These are phyloP conservation scores for Rubus parviflorus DNA, from an alignment of 306 rosid genomes.

Conservation along the genomic window DNA sequence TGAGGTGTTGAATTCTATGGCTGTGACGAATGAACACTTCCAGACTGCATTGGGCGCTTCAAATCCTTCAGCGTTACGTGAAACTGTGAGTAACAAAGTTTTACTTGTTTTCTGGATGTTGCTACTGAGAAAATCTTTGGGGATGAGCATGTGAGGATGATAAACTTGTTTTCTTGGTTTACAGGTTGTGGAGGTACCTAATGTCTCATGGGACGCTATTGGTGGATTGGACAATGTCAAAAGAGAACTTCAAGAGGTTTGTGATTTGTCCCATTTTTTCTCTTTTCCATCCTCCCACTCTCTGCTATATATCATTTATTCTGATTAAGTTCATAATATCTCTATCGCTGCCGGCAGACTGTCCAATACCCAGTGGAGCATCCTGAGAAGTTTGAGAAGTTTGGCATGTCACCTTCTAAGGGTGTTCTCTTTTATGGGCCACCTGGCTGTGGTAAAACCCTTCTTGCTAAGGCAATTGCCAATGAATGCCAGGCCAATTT, in stretches of 20 bases:
- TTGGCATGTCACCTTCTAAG: slow-evolving; percentile 79
- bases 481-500: slow-evolving; percentile 74
- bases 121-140: not conserved
- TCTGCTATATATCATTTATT: not conserved
- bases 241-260: slow-evolving; percentile 73
- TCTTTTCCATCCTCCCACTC: not conserved
- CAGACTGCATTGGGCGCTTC: slow-evolving; percentile 57
- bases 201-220: slow-evolving; percentile 66
- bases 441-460: slow-evolving; percentile 72
- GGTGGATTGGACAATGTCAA: slow-evolving; percentile 66
- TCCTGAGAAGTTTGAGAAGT: slow-evolving; percentile 77
- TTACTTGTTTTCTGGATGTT: not conserved
- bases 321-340: not conserved
- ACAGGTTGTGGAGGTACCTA: slow-evolving; percentile 75
- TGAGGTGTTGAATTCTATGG: slow-evolving; percentile 68
- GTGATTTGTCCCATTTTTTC: slow-evolving; percentile 9
- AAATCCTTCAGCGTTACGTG: slow-evolving; percentile 73
- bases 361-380: slow-evolving; percentile 78
- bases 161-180: slow-evolving; percentile 18
- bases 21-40: slow-evolving; percentile 63
- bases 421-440: slow-evolving; percentile 75
- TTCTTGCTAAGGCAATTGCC: slow-evolving; percentile 70
- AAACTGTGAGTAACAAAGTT: slow-evolving; percentile 50
- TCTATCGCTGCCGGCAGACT: slow-evolving; percentile 43
- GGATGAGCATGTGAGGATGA: not conserved